Base-by-base conservation (phyloP, 2,329 filamentous ascomycete species). In the Calonectria hongkongensis region DNA sequence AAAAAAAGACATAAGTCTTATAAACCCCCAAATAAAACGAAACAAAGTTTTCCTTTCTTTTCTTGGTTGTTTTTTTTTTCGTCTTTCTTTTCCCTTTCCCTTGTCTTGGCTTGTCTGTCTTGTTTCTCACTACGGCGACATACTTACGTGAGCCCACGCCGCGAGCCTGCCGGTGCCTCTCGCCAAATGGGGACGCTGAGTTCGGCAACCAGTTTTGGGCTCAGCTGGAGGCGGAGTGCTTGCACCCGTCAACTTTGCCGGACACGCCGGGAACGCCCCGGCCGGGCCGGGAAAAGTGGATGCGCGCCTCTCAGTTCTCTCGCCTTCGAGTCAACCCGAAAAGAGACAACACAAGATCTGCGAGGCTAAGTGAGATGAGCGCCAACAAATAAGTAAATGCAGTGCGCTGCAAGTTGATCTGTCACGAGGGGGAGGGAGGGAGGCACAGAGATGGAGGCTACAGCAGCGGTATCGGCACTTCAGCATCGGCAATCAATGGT, bases 261-360 rank as follows among this genome's bases (percentile, higher is more conserved):
- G 68, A 56, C 48, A 70, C 60, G 50, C 41, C 68, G 60, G 62
- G 60, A 25, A 62, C 47, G 36, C 39, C 36, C 68, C 58, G 60
- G 68, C 68, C 68, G 60, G 60, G 18, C 68, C 68, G 68, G 68
- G 39, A 65, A 65, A 58, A 65, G 68, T 70, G 68, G 68, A 48
- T 56, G 41, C 58, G 10, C 33, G 3, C 10, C 30, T 33, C 30
- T 12, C 33, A 27, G 30, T 3, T 41, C n/a, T 43, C 30, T 45
- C 56, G 47, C 45, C 43, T 7, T 33, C 54, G 33, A 58, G 30
- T 27, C 54, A 21, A 39, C 58, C 21, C 21, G 28, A 39, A 45
- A 43, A 54, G 58, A 45, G 41, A 30, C 25, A 62, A 6, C 36
- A 28, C 2, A 21, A n/a, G n/a, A 36, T 36, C 54, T 39, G 18